Evolutionary conservation across 2,329 filamentous ascomycete genomes (phyloP).

Genomic region (Curvularia eragrostidis): DNA sequence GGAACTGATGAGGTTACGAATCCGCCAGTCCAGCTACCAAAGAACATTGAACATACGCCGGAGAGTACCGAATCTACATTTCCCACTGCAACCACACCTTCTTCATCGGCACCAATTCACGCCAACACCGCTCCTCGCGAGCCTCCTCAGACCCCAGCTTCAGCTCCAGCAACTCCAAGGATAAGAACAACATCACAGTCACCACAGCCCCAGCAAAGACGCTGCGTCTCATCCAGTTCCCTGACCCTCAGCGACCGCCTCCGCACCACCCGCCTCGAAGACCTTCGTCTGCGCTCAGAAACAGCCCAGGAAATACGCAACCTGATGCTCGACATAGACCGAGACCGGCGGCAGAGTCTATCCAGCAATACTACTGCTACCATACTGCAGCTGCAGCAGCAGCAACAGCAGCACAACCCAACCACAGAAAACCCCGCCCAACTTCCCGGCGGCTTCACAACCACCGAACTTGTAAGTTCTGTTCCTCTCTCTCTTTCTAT

Average conservation of each 20-base stretch:
- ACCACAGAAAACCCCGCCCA: background rate
- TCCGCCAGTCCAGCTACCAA: slow-evolving; percentile 3
- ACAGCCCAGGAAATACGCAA: slow-evolving; percentile 9
- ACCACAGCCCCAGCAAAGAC: background rate
- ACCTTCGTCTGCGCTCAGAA: slow-evolving; percentile 3
- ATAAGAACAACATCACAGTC: background rate
- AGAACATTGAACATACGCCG: slow-evolving; percentile 1
- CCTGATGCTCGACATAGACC: slow-evolving; percentile 5
- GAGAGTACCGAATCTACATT: background rate
- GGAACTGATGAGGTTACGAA: background rate
- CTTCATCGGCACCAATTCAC: background rate
- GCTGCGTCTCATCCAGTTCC: slow-evolving; percentile 1
- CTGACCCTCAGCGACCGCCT: slow-evolving; percentile 9
- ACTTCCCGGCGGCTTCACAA: background rate
- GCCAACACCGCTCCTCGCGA: background rate
- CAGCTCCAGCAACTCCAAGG: background rate
- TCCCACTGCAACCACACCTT: background rate
- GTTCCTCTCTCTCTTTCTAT: background rate
- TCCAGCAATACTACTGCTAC: background rate
- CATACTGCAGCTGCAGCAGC: too few species aligned
- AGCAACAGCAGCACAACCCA: background rate
- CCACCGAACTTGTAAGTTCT: background rate
- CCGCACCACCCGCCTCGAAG: slow-evolving; percentile 2
- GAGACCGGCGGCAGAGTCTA: background rate
- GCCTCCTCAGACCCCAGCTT: background rate